These are phyloP conservation scores for Aspergillus sp. DNA, from an alignment of 2,329 filamentous ascomycete genomes.

Conservation along the genomic window DNA sequence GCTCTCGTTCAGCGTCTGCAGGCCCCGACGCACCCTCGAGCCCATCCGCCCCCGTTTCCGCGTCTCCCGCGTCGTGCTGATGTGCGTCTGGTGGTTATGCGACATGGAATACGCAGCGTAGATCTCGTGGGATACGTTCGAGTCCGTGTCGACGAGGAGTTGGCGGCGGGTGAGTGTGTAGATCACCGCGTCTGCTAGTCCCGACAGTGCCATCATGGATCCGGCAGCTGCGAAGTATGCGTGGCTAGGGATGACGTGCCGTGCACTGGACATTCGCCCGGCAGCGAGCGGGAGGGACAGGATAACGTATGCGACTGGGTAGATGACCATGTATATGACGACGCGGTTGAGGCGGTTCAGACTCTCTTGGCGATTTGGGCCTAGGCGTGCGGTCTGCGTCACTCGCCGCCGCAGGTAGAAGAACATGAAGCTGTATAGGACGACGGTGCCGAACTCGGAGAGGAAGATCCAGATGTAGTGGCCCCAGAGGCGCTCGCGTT, in stretches of 20 bases:
- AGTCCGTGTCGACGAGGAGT: conserved; percentile 52
- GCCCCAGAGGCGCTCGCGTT: conserved; percentile 49
- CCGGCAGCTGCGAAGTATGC: conserved; percentile 53
- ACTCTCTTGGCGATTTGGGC: conserved; percentile 32
- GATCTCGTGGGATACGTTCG: conserved; percentile 24
- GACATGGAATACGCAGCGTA: conserved; percentile 30
- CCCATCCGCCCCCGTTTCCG: conserved; percentile 18
- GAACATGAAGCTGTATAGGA: conserved; percentile 51
- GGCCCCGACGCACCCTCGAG: conserved; percentile 22
- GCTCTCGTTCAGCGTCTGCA: conserved; percentile 19
- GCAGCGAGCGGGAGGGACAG: conserved; percentile 63
- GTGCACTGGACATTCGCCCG: conserved; percentile 41
- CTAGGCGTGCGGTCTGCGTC: conserved; percentile 32
- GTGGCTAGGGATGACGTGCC: conserved; percentile 32
- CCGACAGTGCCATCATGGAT: conserved; percentile 57
- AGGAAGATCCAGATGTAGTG: conserved; percentile 58
- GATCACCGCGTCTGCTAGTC: conserved; percentile 58
- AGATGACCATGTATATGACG: conserved; percentile 47
- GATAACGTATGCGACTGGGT: conserved; percentile 55
- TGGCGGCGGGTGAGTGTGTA: conserved; percentile 58
- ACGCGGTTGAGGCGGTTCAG: conserved; percentile 40
- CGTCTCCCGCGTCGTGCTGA: conserved; percentile 15
- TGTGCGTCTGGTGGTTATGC: conserved; percentile 28
- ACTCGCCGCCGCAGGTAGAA: conserved; percentile 49
- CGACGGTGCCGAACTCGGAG: conserved; percentile 52